Conservation (phyloP, 768 basidiomycete species). For the Auriscalpium vulgare region DNA sequence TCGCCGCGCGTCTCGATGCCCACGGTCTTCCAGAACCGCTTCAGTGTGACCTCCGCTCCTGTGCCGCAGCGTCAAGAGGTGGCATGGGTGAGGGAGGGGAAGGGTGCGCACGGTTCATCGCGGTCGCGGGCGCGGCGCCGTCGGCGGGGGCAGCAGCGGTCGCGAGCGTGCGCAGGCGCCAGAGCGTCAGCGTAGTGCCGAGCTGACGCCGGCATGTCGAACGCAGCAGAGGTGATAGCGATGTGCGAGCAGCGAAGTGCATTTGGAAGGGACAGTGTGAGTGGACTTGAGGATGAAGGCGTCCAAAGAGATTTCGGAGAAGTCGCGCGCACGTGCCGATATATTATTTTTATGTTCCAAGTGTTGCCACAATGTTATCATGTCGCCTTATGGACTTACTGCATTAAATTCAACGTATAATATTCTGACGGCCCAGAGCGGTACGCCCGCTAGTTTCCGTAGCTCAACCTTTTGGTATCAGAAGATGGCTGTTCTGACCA, state of each 20-base stretch:
- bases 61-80: conserved; percentile 23
- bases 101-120: conserved; percentile 53
- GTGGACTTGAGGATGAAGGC: no score
- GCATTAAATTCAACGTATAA: no score
- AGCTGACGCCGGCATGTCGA: neutral
- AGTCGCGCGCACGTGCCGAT: no score
- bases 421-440: no score
- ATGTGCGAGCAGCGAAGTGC: neutral
- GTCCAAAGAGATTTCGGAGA: no score
- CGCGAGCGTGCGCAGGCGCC: neutral
- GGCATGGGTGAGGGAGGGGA: neutral
- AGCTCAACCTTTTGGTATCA: no score
- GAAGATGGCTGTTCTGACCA: no score
- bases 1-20: conserved; percentile 53
- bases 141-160: conserved; percentile 1
- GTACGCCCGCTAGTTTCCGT: no score
- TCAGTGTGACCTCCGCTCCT: conserved; percentile 84
- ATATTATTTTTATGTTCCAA: no score
- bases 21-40: conserved; percentile 95
- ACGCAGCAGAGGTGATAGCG: neutral
- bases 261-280: neutral
- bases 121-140: conserved; percentile 43
- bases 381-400: no score
- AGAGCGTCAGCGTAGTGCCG: neutral
- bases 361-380: no score